phyloP scores from a whole-genome alignment of 345 rosid species.

The Adansonia digitata region DNA sequence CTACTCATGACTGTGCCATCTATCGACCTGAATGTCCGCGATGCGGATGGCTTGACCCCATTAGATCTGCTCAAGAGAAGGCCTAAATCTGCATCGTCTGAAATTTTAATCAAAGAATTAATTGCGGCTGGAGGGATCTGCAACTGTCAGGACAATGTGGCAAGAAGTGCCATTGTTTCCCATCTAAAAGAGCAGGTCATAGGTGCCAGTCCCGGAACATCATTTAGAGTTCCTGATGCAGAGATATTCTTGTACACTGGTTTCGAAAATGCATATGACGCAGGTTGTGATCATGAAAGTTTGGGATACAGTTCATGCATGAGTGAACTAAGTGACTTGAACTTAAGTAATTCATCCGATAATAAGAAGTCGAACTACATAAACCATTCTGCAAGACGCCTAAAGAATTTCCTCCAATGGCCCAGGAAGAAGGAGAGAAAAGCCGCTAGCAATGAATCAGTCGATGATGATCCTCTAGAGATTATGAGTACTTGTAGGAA shows the following conservation, averaged over 20 bases:
- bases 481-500: conserved; percentile 20
- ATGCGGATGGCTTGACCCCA: conserved; percentile 69
- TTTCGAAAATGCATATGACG: conserved; percentile 28
- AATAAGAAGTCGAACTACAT: conserved; percentile 28
- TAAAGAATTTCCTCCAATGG: conserved; percentile 68
- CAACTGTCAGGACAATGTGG: conserved; percentile 27
- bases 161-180: conserved; percentile 37
- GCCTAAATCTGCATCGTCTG: conserved; percentile 64
- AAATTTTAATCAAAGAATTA: conserved; percentile 71
- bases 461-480: conserved; percentile 25
- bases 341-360: conserved; percentile 15
- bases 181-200: conserved; percentile 56
- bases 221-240: conserved; percentile 75
- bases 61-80: conserved; percentile 69
- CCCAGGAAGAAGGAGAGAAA: conserved; percentile 43
- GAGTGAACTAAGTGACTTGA: conserved; percentile 40
- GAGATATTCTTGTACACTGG: conserved; percentile 76
- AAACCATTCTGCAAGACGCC: conserved; percentile 42
- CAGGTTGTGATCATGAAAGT: conserved; percentile 29
- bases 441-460: conserved; percentile 15
- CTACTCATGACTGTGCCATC: conserved; percentile 53
- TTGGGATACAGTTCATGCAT: conserved; percentile 35
- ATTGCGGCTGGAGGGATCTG: conserved; percentile 79
- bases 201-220: conserved; percentile 75
- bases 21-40: conserved; percentile 57